A percentile compares a stretch with the other conserved stretches of the same genome.
These are phyloP conservation scores for Aureobasidium vineae DNA, from an alignment of 2,329 filamentous ascomycete genomes.

Conservation along the genomic window DNA sequence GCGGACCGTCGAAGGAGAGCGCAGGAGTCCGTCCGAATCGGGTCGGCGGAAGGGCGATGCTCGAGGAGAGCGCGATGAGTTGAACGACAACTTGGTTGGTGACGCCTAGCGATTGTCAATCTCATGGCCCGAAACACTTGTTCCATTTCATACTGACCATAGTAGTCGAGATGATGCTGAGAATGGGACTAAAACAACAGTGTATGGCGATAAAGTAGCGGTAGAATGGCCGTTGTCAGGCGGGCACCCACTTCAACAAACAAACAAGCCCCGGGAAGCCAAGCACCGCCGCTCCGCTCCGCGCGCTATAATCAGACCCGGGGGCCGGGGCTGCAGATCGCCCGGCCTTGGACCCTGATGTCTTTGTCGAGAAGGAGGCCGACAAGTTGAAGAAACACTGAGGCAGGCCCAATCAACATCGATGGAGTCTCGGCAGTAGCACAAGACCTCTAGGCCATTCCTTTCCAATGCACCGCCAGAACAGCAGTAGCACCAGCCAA, in stretches of 20 bases:
- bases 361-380: slow-evolving; percentile 9
- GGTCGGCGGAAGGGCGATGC: slow-evolving; percentile 48
- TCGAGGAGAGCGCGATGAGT: slow-evolving; percentile 45
- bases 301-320: background rate
- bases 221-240: slow-evolving; percentile 11
- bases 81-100: slow-evolving; percentile 41
- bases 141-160: background rate
- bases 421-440: slow-evolving; percentile 2
- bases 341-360: slow-evolving; percentile 3
- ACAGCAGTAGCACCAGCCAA: slow-evolving; percentile 27
- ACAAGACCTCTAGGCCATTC: background rate
- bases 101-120: slow-evolving; percentile 6
- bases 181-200: background rate
- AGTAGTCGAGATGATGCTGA: background rate
- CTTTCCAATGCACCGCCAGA: slow-evolving; percentile 13
- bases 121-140: too few species aligned
- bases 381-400: background rate
- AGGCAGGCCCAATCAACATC: background rate
- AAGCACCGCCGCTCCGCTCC: background rate
- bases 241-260: slow-evolving; percentile 11
- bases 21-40: slow-evolving; percentile 40
- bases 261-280: slow-evolving; percentile 14
- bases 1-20: slow-evolving; percentile 43
- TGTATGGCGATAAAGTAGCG: background rate
- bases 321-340: background rate